These are phyloP conservation scores for Saccharomycopsis babjevae DNA, from an alignment of 805 yeast species.

Conservation along the genomic window DNA sequence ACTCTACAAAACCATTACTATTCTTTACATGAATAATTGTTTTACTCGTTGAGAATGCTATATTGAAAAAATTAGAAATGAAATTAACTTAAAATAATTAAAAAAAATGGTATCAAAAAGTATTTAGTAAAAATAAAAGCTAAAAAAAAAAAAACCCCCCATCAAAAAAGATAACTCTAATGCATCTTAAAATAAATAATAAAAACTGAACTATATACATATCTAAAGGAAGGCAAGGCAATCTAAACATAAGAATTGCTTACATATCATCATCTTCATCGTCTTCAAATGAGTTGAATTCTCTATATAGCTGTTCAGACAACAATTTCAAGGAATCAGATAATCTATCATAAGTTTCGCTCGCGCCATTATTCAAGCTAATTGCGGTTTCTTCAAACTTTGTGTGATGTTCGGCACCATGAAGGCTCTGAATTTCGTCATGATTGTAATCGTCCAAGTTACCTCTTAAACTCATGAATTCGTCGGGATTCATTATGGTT, in stretches of 20 bases:
- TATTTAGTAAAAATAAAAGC: too few relatives aligned
- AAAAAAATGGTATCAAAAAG: too few relatives aligned
- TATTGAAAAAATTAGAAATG: too few relatives aligned
- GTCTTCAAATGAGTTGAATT: neutral
- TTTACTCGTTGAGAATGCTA: too few relatives aligned
- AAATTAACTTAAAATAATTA: too few relatives aligned
- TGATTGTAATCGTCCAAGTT: slow-evolving; percentile 17
- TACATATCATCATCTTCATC: neutral
- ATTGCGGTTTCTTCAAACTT: neutral
- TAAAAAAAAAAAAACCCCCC: too few relatives aligned
- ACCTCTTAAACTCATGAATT: slow-evolving; percentile 4
- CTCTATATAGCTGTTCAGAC: neutral
- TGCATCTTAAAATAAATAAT: too few relatives aligned
- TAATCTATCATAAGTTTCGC: neutral
- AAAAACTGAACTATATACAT: too few relatives aligned
- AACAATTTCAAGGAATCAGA: neutral
- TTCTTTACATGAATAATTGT: too few relatives aligned
- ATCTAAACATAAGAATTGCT: neutral
- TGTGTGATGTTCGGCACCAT: slow-evolving; percentile 1
- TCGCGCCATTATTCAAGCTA: neutral
- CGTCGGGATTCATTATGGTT: slow-evolving; percentile 16
- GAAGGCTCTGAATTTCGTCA: slow-evolving; percentile 14
- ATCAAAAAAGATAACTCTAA: too few relatives aligned
- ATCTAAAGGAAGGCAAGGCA: neutral
- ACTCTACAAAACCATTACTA: too few relatives aligned